These are phyloP conservation scores for Trichoderma arundinaceum DNA, from an alignment of 2,329 filamentous ascomycete species.

Conservation along the genomic window DNA sequence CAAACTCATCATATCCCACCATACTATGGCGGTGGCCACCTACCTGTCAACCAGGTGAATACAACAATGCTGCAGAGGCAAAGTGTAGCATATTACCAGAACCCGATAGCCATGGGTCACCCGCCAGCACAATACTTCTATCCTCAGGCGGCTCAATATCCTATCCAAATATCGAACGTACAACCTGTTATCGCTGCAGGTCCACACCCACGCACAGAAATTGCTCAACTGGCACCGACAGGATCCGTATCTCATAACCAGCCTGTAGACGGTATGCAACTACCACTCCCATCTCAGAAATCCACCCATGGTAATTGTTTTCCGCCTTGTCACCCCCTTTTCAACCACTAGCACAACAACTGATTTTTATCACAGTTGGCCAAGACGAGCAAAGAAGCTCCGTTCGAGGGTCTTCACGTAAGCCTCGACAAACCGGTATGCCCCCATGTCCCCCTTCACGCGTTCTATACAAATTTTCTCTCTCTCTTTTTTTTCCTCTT, in stretches of 20 bases:
- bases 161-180: slow-evolving; percentile 41
- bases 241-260: neutral
- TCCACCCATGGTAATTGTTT: neutral
- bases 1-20: slow-evolving; percentile 51
- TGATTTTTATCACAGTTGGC: slow-evolving; percentile 1
- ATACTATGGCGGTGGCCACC: slow-evolving; percentile 51
- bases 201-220: slow-evolving; percentile 44
- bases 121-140: slow-evolving; percentile 55
- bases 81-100: slow-evolving; percentile 53
- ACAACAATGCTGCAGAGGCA: slow-evolving; percentile 45
- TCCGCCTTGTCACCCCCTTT: neutral
- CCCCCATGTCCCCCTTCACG: neutral
- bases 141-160: slow-evolving; percentile 46
- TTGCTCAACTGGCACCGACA: slow-evolving; percentile 39
- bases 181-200: slow-evolving; percentile 44
- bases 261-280: neutral
- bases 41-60: slow-evolving; percentile 48
- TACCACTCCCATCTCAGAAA: neutral
- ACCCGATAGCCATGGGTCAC: slow-evolving; percentile 51
- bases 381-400: slow-evolving; percentile 32
- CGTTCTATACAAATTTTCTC: neutral
- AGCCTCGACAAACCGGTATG: slow-evolving; percentile 66
- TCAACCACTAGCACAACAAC: neutral
- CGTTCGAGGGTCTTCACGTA: slow-evolving; percentile 46
- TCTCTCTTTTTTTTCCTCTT: neutral